These are phyloP conservation scores for Venturia carpophila DNA, from an alignment of 2,329 filamentous ascomycete species.

Conservation along the genomic window DNA sequence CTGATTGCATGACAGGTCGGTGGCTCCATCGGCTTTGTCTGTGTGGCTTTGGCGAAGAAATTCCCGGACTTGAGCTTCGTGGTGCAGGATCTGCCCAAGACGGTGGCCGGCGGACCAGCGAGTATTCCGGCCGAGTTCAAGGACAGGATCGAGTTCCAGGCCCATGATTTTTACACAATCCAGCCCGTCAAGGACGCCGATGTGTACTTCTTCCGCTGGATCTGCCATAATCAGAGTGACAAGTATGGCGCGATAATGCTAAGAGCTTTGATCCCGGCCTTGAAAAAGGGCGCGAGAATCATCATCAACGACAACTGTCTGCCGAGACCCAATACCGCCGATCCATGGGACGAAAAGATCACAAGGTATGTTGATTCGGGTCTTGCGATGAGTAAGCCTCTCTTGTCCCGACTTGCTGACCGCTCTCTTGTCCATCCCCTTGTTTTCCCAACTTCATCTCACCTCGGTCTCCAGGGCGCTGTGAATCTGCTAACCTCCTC, in stretches of 20 bases:
- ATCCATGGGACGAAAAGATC: slow-evolving; percentile 19
- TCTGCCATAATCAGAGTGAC: slow-evolving; percentile 31
- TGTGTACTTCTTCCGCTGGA: slow-evolving; percentile 29
- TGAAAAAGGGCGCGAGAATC: slow-evolving; percentile 27
- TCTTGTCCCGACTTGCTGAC: neutral
- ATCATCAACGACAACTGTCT: slow-evolving; percentile 26
- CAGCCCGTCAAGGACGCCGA: slow-evolving; percentile 28
- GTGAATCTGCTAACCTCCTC: neutral
- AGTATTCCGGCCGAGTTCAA: slow-evolving; percentile 15
- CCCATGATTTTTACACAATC: slow-evolving; percentile 29
- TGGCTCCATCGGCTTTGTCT: slow-evolving; percentile 18
- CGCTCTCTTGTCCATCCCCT: neutral
- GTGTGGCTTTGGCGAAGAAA: slow-evolving; percentile 17
- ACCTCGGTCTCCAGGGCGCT: neutral
- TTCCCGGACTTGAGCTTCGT: slow-evolving; percentile 19
- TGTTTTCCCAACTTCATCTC: neutral
- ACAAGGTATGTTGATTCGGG: slow-evolving; percentile 10
- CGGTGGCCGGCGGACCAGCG: slow-evolving; percentile 6
- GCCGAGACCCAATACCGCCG: neutral
- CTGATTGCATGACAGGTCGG: slow-evolving; percentile 19
- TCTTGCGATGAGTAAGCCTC: neutral
- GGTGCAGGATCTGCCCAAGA: slow-evolving; percentile 20
- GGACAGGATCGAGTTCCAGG: slow-evolving; percentile 22
- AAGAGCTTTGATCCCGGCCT: slow-evolving; percentile 24
- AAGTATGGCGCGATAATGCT: slow-evolving; percentile 28